These are phyloP conservation scores for Pichia sp. DNA, from an alignment of 1,139 yeast genomes.

Conservation along the genomic window DNA sequence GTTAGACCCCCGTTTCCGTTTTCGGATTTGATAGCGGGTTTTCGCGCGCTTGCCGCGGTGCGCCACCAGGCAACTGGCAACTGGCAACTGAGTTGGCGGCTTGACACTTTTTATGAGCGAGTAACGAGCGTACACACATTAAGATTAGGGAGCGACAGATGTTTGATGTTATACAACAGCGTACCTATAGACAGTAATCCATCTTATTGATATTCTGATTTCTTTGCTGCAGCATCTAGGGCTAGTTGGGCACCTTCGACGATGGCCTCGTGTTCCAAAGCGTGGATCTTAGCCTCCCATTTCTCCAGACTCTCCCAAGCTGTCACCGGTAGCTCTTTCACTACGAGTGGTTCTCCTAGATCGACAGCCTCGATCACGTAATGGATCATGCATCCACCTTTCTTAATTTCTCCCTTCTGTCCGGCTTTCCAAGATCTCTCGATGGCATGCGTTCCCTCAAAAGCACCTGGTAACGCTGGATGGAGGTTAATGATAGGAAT, in stretches of 20 bases:
- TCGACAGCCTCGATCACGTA: slow-evolving; percentile 92
- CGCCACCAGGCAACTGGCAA: too few species aligned
- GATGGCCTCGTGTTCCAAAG: slow-evolving; percentile 78
- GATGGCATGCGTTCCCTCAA: slow-evolving; percentile 95
- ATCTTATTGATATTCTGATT: too few species aligned
- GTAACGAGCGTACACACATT: too few species aligned
- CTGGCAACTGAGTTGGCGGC: too few species aligned
- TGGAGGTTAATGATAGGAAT: slow-evolving; percentile 86
- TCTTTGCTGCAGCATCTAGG: slow-evolving; percentile 29
- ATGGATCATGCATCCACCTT: slow-evolving; percentile 97
- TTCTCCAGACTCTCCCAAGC: slow-evolving; percentile 71
- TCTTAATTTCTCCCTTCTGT: slow-evolving; percentile 62
- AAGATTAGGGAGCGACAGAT: too few species aligned
- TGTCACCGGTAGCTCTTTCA: slow-evolving; percentile 63
- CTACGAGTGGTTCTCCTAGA: slow-evolving; percentile 81
- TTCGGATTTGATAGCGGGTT: too few species aligned
- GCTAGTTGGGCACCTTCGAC: slow-evolving; percentile 67
- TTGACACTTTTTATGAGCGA: too few species aligned
- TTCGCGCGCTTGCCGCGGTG: too few species aligned
- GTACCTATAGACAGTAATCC: too few species aligned
- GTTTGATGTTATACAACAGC: too few species aligned
- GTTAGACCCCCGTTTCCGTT: too few species aligned
- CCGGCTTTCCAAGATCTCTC: slow-evolving; percentile 96
- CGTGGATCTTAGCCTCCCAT: slow-evolving; percentile 82
- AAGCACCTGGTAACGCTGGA: slow-evolving; percentile 95